These are phyloP conservation scores for Hanseniaspora mollemarum DNA, from an alignment of 805 yeast genomes.

Conservation along the genomic window DNA sequence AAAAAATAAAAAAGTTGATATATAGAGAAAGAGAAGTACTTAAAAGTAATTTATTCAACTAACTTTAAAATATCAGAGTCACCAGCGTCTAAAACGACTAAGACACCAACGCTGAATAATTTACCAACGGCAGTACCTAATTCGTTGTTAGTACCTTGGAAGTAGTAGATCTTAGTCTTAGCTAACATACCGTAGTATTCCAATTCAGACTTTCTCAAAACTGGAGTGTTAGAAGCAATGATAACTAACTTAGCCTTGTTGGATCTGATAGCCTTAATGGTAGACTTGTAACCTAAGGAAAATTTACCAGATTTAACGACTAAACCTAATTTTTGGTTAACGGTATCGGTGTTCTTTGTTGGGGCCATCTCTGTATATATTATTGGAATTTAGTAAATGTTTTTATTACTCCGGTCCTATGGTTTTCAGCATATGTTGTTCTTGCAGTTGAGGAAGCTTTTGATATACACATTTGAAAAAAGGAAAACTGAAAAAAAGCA, in stretches of 20 bases:
- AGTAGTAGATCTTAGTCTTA: slow-evolving; percentile 92
- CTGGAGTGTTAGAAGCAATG: slow-evolving; percentile 99
- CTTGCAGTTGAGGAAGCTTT: no score
- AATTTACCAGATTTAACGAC: slow-evolving; percentile 98
- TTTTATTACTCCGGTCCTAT: slow-evolving; percentile 33
- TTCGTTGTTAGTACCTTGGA: slow-evolving; percentile 99
- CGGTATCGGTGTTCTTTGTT: slow-evolving; percentile 76
- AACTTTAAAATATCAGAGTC: slow-evolving; percentile 95
- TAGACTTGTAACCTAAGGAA: slow-evolving; percentile 99
- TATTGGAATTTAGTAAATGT: slow-evolving; percentile 14
- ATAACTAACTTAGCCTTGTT: slow-evolving; percentile 97
- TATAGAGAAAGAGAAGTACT: neutral
- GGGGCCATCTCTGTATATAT: slow-evolving; percentile 55
- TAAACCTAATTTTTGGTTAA: slow-evolving; percentile 96
- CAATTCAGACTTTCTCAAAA: slow-evolving; percentile 98
- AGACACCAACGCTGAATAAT: slow-evolving; percentile 98
- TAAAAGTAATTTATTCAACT: slow-evolving; percentile 29
- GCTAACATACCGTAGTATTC: slow-evolving; percentile 99
- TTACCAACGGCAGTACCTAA: slow-evolving; percentile 99
- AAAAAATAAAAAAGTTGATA: neutral
- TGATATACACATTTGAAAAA: no score
- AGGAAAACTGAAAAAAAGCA: no score
- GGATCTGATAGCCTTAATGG: slow-evolving; percentile 94
- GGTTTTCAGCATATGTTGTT: no score
- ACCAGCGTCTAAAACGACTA: slow-evolving; percentile 96